Evolutionary conservation across 1,284 basidiomycete genomes (phyloP).

Genomic region (Puccinia horiana): DNA sequence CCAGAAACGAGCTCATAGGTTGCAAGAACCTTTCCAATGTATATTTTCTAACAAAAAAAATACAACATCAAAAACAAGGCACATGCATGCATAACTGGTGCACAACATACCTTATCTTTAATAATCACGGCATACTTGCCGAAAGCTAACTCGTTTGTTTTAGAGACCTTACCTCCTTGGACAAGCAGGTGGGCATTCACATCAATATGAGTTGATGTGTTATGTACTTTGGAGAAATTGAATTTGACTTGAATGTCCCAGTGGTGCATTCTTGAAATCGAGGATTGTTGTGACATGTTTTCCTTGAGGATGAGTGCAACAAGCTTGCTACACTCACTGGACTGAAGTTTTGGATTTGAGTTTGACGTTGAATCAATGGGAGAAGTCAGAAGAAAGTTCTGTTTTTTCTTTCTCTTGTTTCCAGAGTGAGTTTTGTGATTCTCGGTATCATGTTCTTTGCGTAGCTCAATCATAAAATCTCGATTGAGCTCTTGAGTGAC

Average conservation of each 20-base stretch:
- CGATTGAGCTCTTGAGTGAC: not conserved
- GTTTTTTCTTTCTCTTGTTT: not conserved
- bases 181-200: not conserved
- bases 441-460: not conserved
- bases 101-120: not conserved
- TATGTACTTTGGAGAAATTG: not conserved
- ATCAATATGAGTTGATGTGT: conserved; percentile 15
- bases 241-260: conserved; percentile 21
- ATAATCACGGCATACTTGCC: not conserved
- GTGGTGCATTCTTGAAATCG: conserved; percentile 8
- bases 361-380: not conserved
- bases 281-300: not conserved
- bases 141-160: not conserved
- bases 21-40: too few species aligned
- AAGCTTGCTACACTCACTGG: conserved; percentile 26
- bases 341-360: not conserved
- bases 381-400: not conserved
- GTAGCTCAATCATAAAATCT: conserved; percentile 9
- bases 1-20: too few species aligned
- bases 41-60: not conserved
- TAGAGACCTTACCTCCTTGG: not conserved
- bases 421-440: not conserved
- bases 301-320: not conserved
- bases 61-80: not conserved
- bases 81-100: not conserved